These are phyloP conservation scores for Oxyria digyna DNA, from an alignment of 148 eudicot genomes.

Conservation along the genomic window DNA sequence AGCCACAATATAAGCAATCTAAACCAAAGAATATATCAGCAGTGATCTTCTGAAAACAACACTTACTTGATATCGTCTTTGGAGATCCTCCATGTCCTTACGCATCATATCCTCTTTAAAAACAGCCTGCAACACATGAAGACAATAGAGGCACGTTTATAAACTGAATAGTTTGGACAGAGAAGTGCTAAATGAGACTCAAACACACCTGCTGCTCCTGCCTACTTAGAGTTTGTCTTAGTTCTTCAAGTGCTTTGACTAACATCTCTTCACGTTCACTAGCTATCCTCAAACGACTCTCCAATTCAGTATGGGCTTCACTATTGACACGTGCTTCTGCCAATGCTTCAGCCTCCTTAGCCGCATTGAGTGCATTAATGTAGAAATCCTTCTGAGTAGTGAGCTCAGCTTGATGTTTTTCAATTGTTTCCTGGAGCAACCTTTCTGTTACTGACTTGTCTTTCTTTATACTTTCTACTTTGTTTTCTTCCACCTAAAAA, in stretches of 20 bases:
- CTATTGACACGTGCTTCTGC: slow-evolving; percentile 77
- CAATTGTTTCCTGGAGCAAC: slow-evolving; percentile 91
- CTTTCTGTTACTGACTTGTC: slow-evolving; percentile 91
- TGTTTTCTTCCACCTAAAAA: slow-evolving; percentile 82
- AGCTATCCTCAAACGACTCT: slow-evolving; percentile 69
- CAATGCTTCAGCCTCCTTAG: slow-evolving; percentile 87
- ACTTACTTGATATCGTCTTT: slow-evolving; percentile 84
- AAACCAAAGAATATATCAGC: not conserved
- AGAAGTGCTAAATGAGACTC: not conserved
- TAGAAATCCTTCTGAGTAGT: slow-evolving; percentile 82
- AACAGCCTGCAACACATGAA: slow-evolving; percentile 43
- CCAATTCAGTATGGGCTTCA: slow-evolving; percentile 86
- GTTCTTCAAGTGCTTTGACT: slow-evolving; percentile 87
- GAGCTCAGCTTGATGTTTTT: slow-evolving; percentile 86
- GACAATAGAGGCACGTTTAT: not conserved
- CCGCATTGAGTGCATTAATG: slow-evolving; percentile 69
- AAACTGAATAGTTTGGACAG: not conserved
- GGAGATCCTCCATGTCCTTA: slow-evolving; percentile 83
- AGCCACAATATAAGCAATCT: slow-evolving; percentile 1
- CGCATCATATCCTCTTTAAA: slow-evolving; percentile 81
- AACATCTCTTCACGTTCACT: slow-evolving; percentile 89
- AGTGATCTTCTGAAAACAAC: not conserved
- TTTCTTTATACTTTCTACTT: slow-evolving; percentile 77
- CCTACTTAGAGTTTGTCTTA: slow-evolving; percentile 80
- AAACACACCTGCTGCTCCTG: slow-evolving; percentile 81